Evolutionary conservation across 331 rosid species (phyloP), one percentile per base, ranked within the genome.

Genomic region (Malus hybrid): DNA sequence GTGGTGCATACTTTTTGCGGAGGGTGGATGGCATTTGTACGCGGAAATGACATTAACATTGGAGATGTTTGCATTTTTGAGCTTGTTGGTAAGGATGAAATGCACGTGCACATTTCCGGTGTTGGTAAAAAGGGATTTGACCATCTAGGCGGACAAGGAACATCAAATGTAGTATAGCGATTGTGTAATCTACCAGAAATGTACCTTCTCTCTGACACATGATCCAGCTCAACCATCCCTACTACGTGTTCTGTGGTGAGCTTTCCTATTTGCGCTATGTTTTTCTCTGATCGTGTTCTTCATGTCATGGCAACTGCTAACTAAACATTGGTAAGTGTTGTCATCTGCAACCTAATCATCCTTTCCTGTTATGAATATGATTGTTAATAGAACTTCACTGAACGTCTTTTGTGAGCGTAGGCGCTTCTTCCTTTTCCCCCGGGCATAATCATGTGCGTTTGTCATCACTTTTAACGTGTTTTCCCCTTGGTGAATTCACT

Each of bases 21-120:
- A 64, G 98, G 98, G 31, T 91, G 98, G 98, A 83, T 91, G 93
- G 96, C 98, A 10, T 93, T 93, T 72, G 98, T 93, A 76, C 96
- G 98, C 7, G 96, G 86, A 65, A 91, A 93, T 74, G 88, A 87
- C 78, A 67, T 91, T 65, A 87, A 91, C 67, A 77, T 89, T 42
- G 97, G 97, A 42, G 98, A 93, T 83, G 77, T 94, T 0, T 91
- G 97, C 90, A 89, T 90, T 27, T 93, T 93, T 46, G 98, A 93
- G 85, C 88, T 93, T 4, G 86, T 93, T 66, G 87, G 81, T 55
- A 83, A 84, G 75, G 81, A 79, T 69, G 96, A 91, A 72, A 84
- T 93, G 90, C 88, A 79, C 18, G 98, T 93, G 57, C 87, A 91
- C 84, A 80, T 91, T 73, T 89, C 97, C 22, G 85, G 93, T 62